Base-by-base conservation (phyloP, 1,284 basidiomycete species). In the Fereydounia khargensis region DNA sequence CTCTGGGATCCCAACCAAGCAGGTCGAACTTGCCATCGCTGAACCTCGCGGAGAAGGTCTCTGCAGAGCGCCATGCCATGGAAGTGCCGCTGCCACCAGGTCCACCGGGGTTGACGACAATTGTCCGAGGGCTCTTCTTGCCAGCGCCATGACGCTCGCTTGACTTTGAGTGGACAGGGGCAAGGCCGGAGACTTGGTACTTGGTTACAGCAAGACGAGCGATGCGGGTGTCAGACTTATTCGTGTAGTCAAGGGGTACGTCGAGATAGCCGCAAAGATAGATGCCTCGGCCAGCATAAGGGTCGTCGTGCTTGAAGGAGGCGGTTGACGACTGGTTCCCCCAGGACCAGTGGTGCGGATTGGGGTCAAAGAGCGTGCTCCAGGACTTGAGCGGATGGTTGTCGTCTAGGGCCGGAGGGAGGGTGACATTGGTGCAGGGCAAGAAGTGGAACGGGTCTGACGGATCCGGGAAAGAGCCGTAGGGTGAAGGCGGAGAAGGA, bases 161-260 rank as follows among this genome's bases (percentile, higher is more conserved):
- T 7, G 8, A 7, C 24, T 7, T 13, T 11, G 14, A 14, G 28
- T 16, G 13, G 28, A 5, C 17, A 6, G 28, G 28, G 28, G 6
- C 13, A 4, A 30, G 28, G 13, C 21, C 16, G 18, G 25, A 27
- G 17, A 40, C 39, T 18, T 60, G 57, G 17, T 35, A 42, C 21
- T 38, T 47, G 16, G 52, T 54, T 11, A 60, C 32, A 10, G 52
- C 57, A 9, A 60, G 21, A 0, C 57, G 39, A 0, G 45, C 44
- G 8, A 50, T 34, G 3, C 57, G 38, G 1, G 7, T 1, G 28
- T 63, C 60, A 17, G 55, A 51, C 6, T 35, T 4, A 20, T 54
- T 54, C 21, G 55, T 59, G 47, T 63, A 58, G 42, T 63, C 60
- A 22, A 63, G 47, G 13, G 60, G 55, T 10, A 63, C 59, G 20